These are phyloP conservation scores for Solanum lycopersicoides DNA, from an alignment of 257 asterid genomes.

Conservation along the genomic window DNA sequence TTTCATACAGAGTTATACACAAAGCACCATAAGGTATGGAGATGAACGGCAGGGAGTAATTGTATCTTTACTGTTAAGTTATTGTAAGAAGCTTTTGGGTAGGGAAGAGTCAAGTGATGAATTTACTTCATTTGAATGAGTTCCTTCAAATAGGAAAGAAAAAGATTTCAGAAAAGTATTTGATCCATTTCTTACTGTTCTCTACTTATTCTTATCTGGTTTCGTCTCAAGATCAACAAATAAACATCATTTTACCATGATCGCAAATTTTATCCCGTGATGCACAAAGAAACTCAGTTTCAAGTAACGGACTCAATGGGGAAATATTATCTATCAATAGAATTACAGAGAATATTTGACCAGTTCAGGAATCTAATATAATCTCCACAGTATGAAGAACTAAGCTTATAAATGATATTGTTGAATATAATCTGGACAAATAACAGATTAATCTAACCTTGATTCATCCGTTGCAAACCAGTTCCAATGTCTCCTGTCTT, in stretches of 20 bases:
- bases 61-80: background rate
- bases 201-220: background rate
- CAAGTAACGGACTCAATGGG: background rate
- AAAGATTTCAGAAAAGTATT: background rate
- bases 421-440: background rate
- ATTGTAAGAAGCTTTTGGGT: background rate
- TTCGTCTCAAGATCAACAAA: background rate
- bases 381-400: background rate
- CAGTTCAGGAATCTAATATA: background rate
- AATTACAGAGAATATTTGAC: background rate
- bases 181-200: background rate
- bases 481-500: slow-evolving; percentile 91
- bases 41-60: background rate
- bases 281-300: background rate
- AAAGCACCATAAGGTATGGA: background rate
- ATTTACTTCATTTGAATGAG: background rate
- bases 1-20: background rate
- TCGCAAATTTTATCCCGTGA: background rate
- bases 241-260: background rate
- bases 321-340: background rate
- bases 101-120: background rate
- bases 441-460: slow-evolving; percentile 32
- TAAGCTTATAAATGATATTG: background rate
- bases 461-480: slow-evolving; percentile 95
- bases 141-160: background rate